phyloP scores from a whole-genome alignment of 768 basidiomycete species.

The Leccinum subgranulosum region DNA sequence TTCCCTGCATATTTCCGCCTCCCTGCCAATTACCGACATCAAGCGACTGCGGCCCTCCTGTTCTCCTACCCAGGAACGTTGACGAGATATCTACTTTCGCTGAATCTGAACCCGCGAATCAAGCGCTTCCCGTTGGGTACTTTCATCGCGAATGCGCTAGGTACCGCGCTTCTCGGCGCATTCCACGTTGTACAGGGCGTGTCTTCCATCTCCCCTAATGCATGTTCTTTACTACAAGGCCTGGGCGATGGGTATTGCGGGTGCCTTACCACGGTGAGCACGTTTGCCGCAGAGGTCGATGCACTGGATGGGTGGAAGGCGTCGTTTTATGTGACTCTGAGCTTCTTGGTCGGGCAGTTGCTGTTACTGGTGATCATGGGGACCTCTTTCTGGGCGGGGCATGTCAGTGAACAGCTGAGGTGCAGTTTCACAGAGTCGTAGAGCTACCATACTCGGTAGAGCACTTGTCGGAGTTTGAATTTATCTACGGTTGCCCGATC shows the following conservation, averaged over 20 bases:
- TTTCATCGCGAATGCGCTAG: slow-evolving; percentile 67
- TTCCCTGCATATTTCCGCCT: slow-evolving; percentile 79
- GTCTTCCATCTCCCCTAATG: slow-evolving; percentile 40
- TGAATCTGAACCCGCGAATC: slow-evolving; percentile 62
- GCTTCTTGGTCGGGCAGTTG: slow-evolving; percentile 68
- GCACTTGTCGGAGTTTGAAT: slow-evolving; percentile 30
- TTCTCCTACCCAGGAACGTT: slow-evolving; percentile 90
- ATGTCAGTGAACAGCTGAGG: slow-evolving; percentile 42
- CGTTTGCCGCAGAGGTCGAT: slow-evolving; percentile 79
- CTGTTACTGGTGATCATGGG: slow-evolving; percentile 73
- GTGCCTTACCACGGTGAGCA: slow-evolving; percentile 91
- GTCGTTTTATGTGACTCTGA: slow-evolving; percentile 65
- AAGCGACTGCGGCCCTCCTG: slow-evolving; percentile 82
- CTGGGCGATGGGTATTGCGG: slow-evolving; percentile 92
- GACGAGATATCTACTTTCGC: slow-evolving; percentile 75
- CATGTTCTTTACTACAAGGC: slow-evolving; percentile 77
- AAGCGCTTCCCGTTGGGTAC: slow-evolving; percentile 75
- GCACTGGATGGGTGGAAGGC: slow-evolving; percentile 56
- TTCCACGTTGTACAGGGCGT: slow-evolving; percentile 68
- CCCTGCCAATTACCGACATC: slow-evolving; percentile 62
- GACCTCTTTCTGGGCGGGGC: slow-evolving; percentile 52
- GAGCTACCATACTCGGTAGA: slow-evolving; percentile 1
- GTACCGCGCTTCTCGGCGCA: slow-evolving; percentile 78
- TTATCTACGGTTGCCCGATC: slow-evolving; percentile 25
- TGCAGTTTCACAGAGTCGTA: slow-evolving; percentile 41